Conservation (phyloP, 257 asterid species). For the Solanum infundibuliforme region DNA sequence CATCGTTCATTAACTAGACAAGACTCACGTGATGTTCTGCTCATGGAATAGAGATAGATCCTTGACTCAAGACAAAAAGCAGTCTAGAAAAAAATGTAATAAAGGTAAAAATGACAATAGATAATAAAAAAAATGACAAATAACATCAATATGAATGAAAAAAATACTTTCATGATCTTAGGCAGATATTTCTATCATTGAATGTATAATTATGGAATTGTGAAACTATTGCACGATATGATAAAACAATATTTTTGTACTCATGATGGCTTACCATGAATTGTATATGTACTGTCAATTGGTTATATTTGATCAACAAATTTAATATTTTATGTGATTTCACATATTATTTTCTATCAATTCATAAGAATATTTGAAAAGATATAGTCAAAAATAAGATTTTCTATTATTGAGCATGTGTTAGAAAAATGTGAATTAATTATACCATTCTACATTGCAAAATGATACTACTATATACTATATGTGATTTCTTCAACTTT, state of each 20-base stretch:
- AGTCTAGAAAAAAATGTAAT: no score
- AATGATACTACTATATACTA: not conserved
- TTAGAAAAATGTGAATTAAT: not conserved
- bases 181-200: no score
- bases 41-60: not conserved
- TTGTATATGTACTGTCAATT: not conserved
- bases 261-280: not conserved
- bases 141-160: not conserved
- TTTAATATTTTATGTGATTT: not conserved
- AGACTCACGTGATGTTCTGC: no score
- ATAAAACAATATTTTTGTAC: not conserved
- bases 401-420: not conserved
- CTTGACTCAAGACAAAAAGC: not conserved
- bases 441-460: not conserved
- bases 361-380: not conserved
- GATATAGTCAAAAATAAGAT: not conserved
- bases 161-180: not conserved
- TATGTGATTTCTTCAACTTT: not conserved
- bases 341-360: not conserved
- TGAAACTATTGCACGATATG: not conserved
- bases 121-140: fast-evolving
- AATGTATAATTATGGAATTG: not conserved
- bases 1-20: no score
- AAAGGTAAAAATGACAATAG: no score
- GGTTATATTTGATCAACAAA: not conserved